Base-by-base conservation (phyloP, 106 monocot genomes). In the Apostasia shenzhenica region DNA sequence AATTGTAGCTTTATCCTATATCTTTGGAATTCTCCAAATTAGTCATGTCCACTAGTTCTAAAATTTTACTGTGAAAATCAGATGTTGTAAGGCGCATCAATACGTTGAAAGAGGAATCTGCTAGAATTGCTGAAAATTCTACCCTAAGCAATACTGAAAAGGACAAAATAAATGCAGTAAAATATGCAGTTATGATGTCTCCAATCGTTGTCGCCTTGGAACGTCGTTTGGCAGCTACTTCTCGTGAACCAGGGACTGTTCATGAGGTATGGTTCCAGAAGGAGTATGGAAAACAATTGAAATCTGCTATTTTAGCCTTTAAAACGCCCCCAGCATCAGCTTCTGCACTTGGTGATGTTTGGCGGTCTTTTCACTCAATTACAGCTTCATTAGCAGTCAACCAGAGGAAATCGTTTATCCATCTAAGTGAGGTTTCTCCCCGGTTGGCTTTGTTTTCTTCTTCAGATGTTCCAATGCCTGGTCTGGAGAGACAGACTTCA, bases 401-500 rank as follows among this genome's bases (percentile, higher is more conserved):
- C 71, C 89, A 85, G 40, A 83, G 83, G 55, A 99, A 90, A 68
- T 81, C 92, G 75, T 64, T 45, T 44, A 76, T 90, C 47, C 76
- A 81, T 57, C 74, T 99, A 45, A 80, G 72, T 72, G 99, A 92
- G 65, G 83, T 99, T 62, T 89, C 99, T 56, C 99, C 99, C 60
- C 75, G 78, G 5, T 63, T 99, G 68, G 76, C 81, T 74, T 52
- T 63, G 62, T 78, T 99, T 67, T 80, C 83, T 51, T 80, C 89
- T 68, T 99, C 93, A 68, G 79, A 93, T 61, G 90, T 89, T 67
- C 99, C 99, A 75, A 93, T 99, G 86, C 99, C 99, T 79, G 99
- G 99, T 41, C 84, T 88, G 72, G 95, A 95, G 75, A 95, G 86
- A 76, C 77, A 84, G 72, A 77, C 67, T 44, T 71, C 79, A 57